Evolutionary conservation across 2,329 filamentous ascomycete species (phyloP).

Genomic region (Botrytis fabae): DNA sequence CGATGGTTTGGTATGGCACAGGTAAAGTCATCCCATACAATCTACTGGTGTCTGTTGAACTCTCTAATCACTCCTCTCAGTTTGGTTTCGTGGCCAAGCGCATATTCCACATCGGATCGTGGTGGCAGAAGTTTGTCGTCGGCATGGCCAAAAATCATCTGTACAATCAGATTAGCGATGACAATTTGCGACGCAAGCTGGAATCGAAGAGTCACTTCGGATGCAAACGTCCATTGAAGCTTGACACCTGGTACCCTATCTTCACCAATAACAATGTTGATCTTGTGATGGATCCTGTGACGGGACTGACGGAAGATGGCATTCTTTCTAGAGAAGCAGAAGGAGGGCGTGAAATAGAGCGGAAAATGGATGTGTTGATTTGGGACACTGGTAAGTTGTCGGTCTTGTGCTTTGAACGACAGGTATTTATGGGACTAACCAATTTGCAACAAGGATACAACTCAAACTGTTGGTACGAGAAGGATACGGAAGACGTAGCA

Average conservation of each 20-base stretch:
- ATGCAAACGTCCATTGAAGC: conserved; percentile 1
- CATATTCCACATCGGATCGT: neutral
- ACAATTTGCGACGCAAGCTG: neutral
- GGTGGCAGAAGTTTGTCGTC: neutral
- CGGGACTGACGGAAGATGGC: neutral
- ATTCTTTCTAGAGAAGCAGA: conserved; percentile 3
- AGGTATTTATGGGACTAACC: conserved; percentile 1
- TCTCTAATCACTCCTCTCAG: neutral
- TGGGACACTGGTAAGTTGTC: conserved; percentile 14
- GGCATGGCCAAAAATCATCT: conserved; percentile 10
- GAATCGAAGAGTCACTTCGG: conserved; percentile 8
- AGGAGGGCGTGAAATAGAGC: neutral
- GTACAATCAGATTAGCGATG: conserved; percentile 7
- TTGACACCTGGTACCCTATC: conserved; percentile 1
- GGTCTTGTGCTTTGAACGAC: neutral
- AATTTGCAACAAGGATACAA: conserved; percentile 6
- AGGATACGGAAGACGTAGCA: too few relatives aligned
- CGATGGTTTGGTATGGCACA: conserved; percentile 1
- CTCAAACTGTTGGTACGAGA: neutral
- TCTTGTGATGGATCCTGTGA: conserved; percentile 8
- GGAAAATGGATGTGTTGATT: conserved; percentile 16
- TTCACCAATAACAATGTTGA: conserved; percentile 14
- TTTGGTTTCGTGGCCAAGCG: neutral
- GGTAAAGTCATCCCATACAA: neutral
- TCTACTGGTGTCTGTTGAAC: neutral